A percentile compares a stretch with the other conserved stretches of the same genome.
These are phyloP conservation scores for Fusarium udum DNA, from an alignment of 2,329 filamentous ascomycete species.

Conservation along the genomic window DNA sequence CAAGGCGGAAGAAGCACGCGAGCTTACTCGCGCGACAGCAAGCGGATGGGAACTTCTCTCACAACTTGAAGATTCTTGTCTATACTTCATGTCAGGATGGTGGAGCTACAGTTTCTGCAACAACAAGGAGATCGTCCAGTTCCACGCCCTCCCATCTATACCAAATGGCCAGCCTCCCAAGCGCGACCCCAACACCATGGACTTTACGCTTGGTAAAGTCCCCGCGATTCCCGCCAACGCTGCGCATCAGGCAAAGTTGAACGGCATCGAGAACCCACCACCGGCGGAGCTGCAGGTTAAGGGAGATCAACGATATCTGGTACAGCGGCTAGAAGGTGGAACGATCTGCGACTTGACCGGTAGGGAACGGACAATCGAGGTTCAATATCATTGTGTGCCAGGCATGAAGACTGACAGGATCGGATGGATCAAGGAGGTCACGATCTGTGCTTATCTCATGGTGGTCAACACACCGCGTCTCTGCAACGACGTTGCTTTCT, in stretches of 20 bases:
- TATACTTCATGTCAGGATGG: constrained; percentile 87
- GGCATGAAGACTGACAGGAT: constrained; percentile 78
- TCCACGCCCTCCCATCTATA: constrained; percentile 79
- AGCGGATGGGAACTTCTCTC: constrained; percentile 83
- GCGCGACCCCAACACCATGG: constrained; percentile 78
- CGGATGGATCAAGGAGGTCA: constrained; percentile 91
- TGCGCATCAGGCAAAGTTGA: constrained; percentile 37
- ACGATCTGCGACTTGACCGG: constrained; percentile 89
- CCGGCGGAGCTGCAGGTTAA: constrained; percentile 78
- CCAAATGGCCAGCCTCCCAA: constrained; percentile 77
- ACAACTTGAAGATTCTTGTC: constrained; percentile 82
- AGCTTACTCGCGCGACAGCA: constrained; percentile 78
- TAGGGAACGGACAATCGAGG: constrained; percentile 82
- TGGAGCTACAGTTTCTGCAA: constrained; percentile 98
- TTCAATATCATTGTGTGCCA: constrained; percentile 83
- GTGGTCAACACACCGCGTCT: constrained; percentile 88
- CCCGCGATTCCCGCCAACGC: constrained; percentile 48
- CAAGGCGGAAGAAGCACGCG: constrained; percentile 80
- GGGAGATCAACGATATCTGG: constrained; percentile 85
- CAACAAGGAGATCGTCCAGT: constrained; percentile 86
- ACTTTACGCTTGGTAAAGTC: constrained; percentile 77
- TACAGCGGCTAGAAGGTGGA: constrained; percentile 81
- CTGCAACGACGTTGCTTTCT: constrained; percentile 87
- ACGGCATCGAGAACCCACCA: constrained; percentile 44
- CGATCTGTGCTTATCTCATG: constrained; percentile 93